Conservation (phyloP, 2,329 filamentous ascomycete species). For the Stachybotrys chartarum region DNA sequence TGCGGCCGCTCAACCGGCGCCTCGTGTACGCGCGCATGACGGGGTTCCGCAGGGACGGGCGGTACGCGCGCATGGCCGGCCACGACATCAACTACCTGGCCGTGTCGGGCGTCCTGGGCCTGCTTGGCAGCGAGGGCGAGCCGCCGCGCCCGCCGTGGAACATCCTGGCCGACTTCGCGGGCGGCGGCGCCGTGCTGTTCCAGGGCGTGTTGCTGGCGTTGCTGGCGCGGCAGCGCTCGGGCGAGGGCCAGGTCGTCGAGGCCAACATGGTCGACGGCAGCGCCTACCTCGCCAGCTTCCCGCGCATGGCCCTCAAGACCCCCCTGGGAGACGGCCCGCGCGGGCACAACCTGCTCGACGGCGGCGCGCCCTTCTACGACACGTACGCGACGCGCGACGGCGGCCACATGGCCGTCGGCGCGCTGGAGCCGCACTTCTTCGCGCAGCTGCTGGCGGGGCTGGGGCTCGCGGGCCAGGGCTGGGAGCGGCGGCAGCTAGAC, state of each 20-base stretch:
- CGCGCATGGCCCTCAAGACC: slow-evolving; percentile 58
- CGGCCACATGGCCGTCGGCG: slow-evolving; percentile 79
- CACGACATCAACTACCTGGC: slow-evolving; percentile 97
- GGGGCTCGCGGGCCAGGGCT: slow-evolving; percentile 43
- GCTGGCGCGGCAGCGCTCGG: slow-evolving; percentile 54
- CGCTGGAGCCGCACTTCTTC: slow-evolving; percentile 85
- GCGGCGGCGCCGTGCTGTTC: slow-evolving; percentile 76
- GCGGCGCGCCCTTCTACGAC: slow-evolving; percentile 81
- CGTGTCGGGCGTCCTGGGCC: slow-evolving; percentile 68
- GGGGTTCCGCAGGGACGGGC: slow-evolving; percentile 81
- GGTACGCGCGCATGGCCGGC: slow-evolving; percentile 81
- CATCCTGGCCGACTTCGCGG: slow-evolving; percentile 84
- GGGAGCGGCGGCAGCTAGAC: slow-evolving; percentile 51
- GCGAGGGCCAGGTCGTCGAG: slow-evolving; percentile 81
- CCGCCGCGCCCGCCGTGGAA: slow-evolving; percentile 77
- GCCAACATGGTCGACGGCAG: slow-evolving; percentile 95
- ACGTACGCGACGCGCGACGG: slow-evolving; percentile 80
- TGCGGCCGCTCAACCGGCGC: slow-evolving; percentile 62
- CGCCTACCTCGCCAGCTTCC: slow-evolving; percentile 71
- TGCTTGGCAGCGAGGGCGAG: slow-evolving; percentile 64
- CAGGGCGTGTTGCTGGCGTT: slow-evolving; percentile 78
- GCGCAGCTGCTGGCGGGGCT: slow-evolving; percentile 59
- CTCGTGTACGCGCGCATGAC: slow-evolving; percentile 82
- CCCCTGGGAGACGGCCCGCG: slow-evolving; percentile 55
- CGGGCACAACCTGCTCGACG: slow-evolving; percentile 74